Percentiles rank a stretch among this genome's conserved stretches.
phyloP scores from a whole-genome alignment of 2,329 filamentous ascomycete genomes.

The Hirsutella rhossiliensis region DNA sequence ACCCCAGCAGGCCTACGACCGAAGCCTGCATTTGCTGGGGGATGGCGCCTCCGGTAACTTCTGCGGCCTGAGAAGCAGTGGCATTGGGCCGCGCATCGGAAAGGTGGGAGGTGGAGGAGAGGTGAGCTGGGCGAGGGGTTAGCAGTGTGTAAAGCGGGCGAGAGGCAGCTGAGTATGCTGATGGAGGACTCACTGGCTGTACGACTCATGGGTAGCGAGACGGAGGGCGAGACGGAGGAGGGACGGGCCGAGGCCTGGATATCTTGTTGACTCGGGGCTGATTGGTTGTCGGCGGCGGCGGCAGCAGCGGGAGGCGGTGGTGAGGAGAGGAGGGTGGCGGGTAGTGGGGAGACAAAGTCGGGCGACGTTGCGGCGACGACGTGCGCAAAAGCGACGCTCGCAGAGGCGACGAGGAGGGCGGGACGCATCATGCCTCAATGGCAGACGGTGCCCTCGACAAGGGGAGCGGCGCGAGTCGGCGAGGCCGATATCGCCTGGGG shows the following conservation, averaged over 20 bases:
- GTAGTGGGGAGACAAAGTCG: slow-evolving; percentile 4
- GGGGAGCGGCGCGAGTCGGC: no score
- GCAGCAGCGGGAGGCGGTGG: neutral
- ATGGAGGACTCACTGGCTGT: neutral
- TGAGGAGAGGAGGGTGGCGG: neutral
- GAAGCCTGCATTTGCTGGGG: slow-evolving; percentile 20
- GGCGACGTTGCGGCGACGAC: slow-evolving; percentile 6
- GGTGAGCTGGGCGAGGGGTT: slow-evolving; percentile 2
- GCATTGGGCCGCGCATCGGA: slow-evolving; percentile 12
- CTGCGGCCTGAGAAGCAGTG: slow-evolving; percentile 13
- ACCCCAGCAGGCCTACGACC: slow-evolving; percentile 21
- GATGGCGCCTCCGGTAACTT: slow-evolving; percentile 19
- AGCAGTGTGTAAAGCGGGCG: no score
- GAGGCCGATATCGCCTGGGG: no score
- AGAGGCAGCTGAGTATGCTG: neutral
- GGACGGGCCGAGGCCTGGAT: neutral
- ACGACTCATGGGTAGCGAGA: neutral
- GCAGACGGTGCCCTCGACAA: neutral
- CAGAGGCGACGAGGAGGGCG: slow-evolving; percentile 6
- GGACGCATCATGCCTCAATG: slow-evolving; percentile 7
- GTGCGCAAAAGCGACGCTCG: slow-evolving; percentile 3
- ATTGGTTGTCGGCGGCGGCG: neutral
- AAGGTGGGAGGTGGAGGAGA: slow-evolving; percentile 1
- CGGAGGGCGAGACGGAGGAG: neutral
- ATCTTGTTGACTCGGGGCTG: neutral